Evolutionary conservation across 148 eudicot genomes (phyloP).

Genomic region (Vaccinium corymbosum): DNA sequence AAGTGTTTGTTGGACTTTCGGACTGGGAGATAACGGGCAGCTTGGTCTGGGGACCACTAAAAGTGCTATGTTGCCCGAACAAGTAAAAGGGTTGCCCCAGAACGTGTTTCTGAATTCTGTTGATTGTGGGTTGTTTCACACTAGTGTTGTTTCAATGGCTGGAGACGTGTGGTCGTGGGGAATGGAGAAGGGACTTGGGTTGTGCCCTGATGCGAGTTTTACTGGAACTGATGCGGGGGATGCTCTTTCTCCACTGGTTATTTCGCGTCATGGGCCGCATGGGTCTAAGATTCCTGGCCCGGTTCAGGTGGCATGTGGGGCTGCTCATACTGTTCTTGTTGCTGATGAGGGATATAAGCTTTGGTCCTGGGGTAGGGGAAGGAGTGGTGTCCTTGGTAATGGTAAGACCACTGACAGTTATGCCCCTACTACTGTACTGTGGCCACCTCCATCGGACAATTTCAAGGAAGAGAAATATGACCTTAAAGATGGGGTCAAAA

Average conservation of each 20-base stretch:
- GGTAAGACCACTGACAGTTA: constrained; percentile 49
- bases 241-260: constrained; percentile 53
- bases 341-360: constrained; percentile 62
- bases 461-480: constrained; percentile 29
- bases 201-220: constrained; percentile 78
- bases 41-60: constrained; percentile 82
- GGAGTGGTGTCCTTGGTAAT: constrained; percentile 78
- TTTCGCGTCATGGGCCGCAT: constrained; percentile 34
- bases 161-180: constrained; percentile 98
- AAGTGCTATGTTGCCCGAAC: constrained; percentile 44
- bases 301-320: constrained; percentile 71
- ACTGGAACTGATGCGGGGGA: constrained; percentile 62
- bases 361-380: constrained; percentile 89
- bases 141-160: constrained; percentile 67
- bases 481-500: constrained; percentile 20
- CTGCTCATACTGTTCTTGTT: constrained; percentile 78
- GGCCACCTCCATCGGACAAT: constrained; percentile 65
- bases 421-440: constrained; percentile 50
- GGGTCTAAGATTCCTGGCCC: constrained; percentile 53
- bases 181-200: constrained; percentile 84
- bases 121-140: constrained; percentile 83
- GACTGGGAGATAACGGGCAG: constrained; percentile 83
- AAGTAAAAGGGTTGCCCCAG: constrained; percentile 43
- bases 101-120: constrained; percentile 46
- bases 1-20: constrained; percentile 82